Conservation (phyloP, 768 basidiomycete species). For the Pleurotus tuber-regium region DNA sequence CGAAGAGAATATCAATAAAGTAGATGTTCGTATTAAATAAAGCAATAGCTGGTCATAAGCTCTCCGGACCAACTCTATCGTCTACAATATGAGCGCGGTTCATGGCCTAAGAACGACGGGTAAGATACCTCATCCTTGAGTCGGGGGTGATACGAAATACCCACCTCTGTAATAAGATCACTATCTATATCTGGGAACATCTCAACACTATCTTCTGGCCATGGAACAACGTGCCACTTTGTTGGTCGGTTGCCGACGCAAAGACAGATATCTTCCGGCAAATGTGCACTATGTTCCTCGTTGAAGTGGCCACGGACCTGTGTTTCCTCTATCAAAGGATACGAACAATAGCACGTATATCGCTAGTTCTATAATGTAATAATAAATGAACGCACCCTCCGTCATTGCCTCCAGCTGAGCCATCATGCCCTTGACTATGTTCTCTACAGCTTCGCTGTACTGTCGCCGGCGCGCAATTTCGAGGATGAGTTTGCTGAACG, state of each 20-base stretch:
- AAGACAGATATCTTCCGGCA: constrained; percentile 79
- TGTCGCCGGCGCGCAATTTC: constrained; percentile 70
- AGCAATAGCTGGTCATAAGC: constrained; percentile 11
- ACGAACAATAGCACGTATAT: no score
- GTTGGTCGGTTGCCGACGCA: constrained; percentile 75
- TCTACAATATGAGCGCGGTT: neutral
- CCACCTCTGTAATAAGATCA: constrained; percentile 58
- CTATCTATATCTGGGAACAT: constrained; percentile 58
- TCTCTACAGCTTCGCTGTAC: constrained; percentile 65
- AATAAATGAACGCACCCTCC: constrained; percentile 46
- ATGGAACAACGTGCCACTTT: constrained; percentile 64
- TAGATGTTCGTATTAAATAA: no score
- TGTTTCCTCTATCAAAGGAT: constrained; percentile 64
- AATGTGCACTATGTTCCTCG: constrained; percentile 64
- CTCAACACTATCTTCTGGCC: constrained; percentile 53
- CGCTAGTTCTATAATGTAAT: constrained; percentile 7
- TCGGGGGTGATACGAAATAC: constrained; percentile 9
- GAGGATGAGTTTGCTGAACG: constrained; percentile 70
- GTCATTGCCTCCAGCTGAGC: constrained; percentile 61
- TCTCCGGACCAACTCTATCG: constrained; percentile 19
- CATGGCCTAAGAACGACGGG: neutral
- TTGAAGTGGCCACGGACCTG: constrained; percentile 67
- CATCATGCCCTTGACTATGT: constrained; percentile 64
- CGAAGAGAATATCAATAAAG: no score
- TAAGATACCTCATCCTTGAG: neutral